Base-by-base conservation (phyloP, 2,329 filamentous ascomycete species). In the Cladosporium sp. region DNA sequence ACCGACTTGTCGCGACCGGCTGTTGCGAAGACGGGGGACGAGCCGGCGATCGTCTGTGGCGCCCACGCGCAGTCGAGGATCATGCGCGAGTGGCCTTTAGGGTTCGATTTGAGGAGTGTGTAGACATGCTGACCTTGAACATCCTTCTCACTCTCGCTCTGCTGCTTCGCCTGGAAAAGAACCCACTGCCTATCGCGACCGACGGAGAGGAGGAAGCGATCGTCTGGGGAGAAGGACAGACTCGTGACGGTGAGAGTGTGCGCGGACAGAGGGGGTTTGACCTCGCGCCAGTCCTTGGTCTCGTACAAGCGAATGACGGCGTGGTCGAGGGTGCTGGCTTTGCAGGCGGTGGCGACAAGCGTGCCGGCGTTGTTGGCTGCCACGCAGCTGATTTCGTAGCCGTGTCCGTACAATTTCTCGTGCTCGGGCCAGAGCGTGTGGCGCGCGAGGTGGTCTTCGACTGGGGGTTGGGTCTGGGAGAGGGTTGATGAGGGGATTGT, bases 401-500 rank as follows among this genome's bases (percentile, higher is more conserved):
- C 93, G 70, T 99, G 93, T 1, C 93, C 93, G 70, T 99, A 99
- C 1, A 99, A 80, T 73, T 99, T 99, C 69, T 99, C 93, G 6
- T 83, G 83, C 66, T 99, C 93, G 3, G 93, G 93, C 90, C 91
- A 99, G 27, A 99, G 82, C 0, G 93, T 95, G 67, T 95, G 85
- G 7, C 91, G 84, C 19, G 90, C 86, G 2, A 99, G 81, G 49
- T 89, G 85, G 68, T 97, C 93, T 69, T 99, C 93, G 30, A 89
- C 79, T 0, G 93, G 92, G 9, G 93, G 91, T 57, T 87, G 83
- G 3, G 81, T 79, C 1, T 82, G 82, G 63, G 79, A 80, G 58
- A 78, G 77, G 17, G 82, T 72, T 15, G 78, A 68, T 1, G 76
- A 48, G 32, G 47, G 32, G 30, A 37, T 73, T 30, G 40, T 73